Base-by-base conservation (phyloP, 768 basidiomycete species). In the Inosperma sp. region DNA sequence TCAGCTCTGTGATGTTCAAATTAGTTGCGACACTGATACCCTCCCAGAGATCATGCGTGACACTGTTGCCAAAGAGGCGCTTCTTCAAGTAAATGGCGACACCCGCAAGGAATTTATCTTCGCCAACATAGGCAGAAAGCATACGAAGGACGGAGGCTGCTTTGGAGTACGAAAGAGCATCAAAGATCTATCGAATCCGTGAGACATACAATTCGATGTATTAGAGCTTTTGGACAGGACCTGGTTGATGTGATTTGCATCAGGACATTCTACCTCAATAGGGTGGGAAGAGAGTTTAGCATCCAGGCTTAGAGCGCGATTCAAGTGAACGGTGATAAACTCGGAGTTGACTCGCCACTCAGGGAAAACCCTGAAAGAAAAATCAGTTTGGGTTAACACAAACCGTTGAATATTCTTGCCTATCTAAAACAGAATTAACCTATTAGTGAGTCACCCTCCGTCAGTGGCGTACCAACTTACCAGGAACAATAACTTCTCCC, bases 61-160 rank as follows among this genome's bases (percentile, higher is more conserved):
- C 80, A 41, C 84, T 89, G 68, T 92, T 96, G 21, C 77, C 82
- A 65, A 86, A 98, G 7, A 93, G 71, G 57, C 89, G 84, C 55
- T 83, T 81, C 72, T 93, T 94, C 55, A 98, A 81, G 71, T 98
- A 97, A 52, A 89, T 77, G 2, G 92, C 92, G 37, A 95, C 92
- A 27, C 90, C 89, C 59, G 83, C 81, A 44, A 93, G 68, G 79
- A 98, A 96, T 51, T 70, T 77, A 5, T 93, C 90, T 66, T 96
- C 85, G 40, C 94, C 93, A 16, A 94, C 90, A 55, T 87, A 86
- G 62, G 82, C 81, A 17, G 84, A 82, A 49, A 98, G 73, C 94
- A 98, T 98, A 61, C 92, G 87, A 40, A 98, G 79, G n/a, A 96
- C 94, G 22, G 86, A 86, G 12, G 82, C 86, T 46, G 85, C 86